phyloP scores from a whole-genome alignment of 179 eudicot species.

The Amaranthus tricolor region DNA sequence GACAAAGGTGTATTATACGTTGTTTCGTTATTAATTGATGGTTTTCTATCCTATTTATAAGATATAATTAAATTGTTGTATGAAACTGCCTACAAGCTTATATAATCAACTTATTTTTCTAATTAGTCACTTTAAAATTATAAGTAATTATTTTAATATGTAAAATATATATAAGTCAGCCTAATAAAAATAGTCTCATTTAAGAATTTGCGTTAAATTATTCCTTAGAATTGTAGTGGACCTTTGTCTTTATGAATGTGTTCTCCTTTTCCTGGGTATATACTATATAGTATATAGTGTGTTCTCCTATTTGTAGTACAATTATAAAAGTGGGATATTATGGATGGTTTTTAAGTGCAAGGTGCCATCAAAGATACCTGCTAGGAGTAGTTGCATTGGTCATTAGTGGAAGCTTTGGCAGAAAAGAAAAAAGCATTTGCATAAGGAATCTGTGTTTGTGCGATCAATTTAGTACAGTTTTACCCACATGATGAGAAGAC shows the following conservation, averaged over 20 bases:
- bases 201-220: too few species aligned
- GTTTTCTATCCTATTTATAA: too few species aligned
- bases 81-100: neutral
- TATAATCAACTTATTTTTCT: neutral
- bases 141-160: too few species aligned
- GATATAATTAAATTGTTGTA: neutral
- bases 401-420: conserved; percentile 12
- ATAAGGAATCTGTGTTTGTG: neutral
- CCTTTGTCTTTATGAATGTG: neutral
- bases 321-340: conserved; percentile 1
- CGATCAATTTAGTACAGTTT: neutral
- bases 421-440: neutral
- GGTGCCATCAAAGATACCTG: neutral
- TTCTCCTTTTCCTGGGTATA: neutral
- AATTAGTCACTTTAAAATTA: too few species aligned
- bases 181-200: too few species aligned
- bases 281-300: too few species aligned
- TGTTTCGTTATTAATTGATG: too few species aligned
- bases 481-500: neutral
- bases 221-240: neutral
- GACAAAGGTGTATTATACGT: too few species aligned
- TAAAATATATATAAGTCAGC: too few species aligned
- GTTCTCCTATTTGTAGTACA: neutral
- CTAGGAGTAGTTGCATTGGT: neutral
- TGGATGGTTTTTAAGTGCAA: conserved; percentile 2